phyloP scores from a whole-genome alignment of 2,329 filamentous ascomycete genomes.

The Cordyceps fumosorosea region DNA sequence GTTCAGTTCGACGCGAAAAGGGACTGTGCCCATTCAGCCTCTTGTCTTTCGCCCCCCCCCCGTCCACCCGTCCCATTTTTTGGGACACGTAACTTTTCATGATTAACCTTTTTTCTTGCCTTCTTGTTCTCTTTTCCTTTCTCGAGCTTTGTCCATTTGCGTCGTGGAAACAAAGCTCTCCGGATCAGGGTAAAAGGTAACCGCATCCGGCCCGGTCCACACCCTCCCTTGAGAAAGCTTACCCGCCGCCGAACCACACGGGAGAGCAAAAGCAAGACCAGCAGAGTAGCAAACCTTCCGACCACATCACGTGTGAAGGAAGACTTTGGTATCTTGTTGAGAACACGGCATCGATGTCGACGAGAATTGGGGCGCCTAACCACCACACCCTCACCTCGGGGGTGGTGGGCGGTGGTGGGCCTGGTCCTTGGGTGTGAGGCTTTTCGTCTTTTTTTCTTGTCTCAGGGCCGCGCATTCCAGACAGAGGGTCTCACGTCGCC shows the following conservation, averaged over 20 bases:
- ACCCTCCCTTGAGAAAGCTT: neutral
- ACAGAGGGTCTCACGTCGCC: slow-evolving; percentile 13
- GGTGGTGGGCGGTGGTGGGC: slow-evolving; percentile 14
- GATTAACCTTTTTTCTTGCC: neutral
- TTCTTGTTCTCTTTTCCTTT: neutral
- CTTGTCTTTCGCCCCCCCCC: neutral
- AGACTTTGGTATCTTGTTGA: neutral
- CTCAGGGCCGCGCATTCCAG: slow-evolving; percentile 23
- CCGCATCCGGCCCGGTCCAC: neutral
- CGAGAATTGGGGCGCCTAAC: slow-evolving; percentile 10
- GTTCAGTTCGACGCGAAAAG: neutral
- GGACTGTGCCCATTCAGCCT: neutral
- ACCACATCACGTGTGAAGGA: slow-evolving; percentile 8
- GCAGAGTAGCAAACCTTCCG: slow-evolving; percentile 7
- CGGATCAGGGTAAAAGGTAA: neutral
- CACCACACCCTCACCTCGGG: slow-evolving; percentile 5
- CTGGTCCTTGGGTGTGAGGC: slow-evolving; percentile 9
- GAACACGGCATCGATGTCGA: neutral
- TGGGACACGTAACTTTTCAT: no score
- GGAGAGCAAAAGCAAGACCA: neutral
- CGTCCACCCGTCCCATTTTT: neutral
- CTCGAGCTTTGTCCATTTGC: neutral
- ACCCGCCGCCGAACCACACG: neutral
- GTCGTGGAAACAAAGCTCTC: neutral
- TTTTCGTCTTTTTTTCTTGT: slow-evolving; percentile 26